phyloP scores from a whole-genome alignment of 1,284 basidiomycete species.

The Stereum hirsutum region DNA sequence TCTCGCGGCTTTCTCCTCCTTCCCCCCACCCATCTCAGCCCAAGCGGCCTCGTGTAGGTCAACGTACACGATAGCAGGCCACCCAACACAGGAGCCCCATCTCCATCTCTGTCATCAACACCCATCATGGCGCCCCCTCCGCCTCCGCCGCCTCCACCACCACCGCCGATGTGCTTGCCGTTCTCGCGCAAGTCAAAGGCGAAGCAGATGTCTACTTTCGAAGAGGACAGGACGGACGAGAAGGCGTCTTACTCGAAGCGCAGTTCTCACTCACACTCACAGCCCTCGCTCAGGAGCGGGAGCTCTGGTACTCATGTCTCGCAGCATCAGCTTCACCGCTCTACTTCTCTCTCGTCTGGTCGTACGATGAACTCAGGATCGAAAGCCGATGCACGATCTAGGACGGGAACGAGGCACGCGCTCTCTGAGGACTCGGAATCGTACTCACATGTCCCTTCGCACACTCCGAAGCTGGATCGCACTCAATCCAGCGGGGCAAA shows the following conservation, averaged over 20 bases:
- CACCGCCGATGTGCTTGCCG: conserved; percentile 49
- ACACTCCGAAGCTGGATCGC: conserved; percentile 19
- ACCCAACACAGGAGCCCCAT: too few species aligned
- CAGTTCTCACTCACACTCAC: conserved; percentile 5
- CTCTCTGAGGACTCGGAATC: conserved; percentile 27
- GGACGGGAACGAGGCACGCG: conserved; percentile 26
- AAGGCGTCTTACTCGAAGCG: conserved; percentile 5
- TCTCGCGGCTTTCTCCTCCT: not conserved
- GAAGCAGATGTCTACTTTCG: conserved; percentile 5
- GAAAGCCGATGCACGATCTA: conserved; percentile 6
- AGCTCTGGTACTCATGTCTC: conserved; percentile 26
- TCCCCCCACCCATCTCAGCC: not conserved
- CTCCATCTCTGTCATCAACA: conserved; percentile 3
- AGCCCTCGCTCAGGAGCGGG: conserved; percentile 13
- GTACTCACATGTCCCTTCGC: conserved; percentile 19
- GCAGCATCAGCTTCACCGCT: conserved; percentile 21
- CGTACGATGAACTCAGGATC: not conserved
- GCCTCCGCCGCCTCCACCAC: conserved; percentile 40
- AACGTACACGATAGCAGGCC: too few species aligned
- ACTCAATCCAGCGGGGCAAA: conserved; percentile 27
- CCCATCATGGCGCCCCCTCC: conserved; percentile 29
- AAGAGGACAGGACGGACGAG: too few species aligned
- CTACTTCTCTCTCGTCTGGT: conserved; percentile 4
- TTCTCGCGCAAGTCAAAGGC: conserved; percentile 25
- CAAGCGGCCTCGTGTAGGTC: not conserved